These are phyloP conservation scores for Monosiga brevicollis DNA, from an alignment of 78 protist genomes.

Conservation along the genomic window DNA sequence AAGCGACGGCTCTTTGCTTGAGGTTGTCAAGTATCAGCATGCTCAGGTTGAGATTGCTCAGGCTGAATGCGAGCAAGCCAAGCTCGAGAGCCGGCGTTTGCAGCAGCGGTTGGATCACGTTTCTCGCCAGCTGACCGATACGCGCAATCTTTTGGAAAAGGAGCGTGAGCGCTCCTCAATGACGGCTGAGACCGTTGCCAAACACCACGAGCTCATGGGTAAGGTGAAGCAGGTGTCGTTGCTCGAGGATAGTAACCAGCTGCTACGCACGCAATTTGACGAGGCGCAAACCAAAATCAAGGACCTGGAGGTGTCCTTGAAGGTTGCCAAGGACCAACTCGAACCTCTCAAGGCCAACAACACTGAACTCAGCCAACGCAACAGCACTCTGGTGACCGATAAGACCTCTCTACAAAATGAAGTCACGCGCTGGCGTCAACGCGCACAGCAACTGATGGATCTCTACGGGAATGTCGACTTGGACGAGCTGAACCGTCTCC, in stretches of 20 bases:
- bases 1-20: no score
- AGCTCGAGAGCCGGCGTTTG: neutral
- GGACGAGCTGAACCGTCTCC: neutral
- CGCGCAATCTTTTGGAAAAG: neutral
- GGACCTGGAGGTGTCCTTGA: neutral
- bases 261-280: neutral
- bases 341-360: neutral
- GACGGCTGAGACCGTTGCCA: neutral
- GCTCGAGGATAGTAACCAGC: neutral
- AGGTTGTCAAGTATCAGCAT: no score
- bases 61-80: neutral
- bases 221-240: neutral
- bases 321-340: neutral
- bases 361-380: neutral
- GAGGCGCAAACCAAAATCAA: neutral
- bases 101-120: neutral
- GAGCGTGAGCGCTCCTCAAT: neutral
- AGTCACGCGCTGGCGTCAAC: neutral
- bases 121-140: neutral
- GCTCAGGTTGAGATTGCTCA: neutral
- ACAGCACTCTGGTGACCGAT: neutral
- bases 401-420: neutral
- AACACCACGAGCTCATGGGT: neutral
- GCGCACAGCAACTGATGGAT: neutral
- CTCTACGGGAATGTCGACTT: neutral